Conservation (phyloP, 768 basidiomycete species). For the Mycena alexandri region DNA sequence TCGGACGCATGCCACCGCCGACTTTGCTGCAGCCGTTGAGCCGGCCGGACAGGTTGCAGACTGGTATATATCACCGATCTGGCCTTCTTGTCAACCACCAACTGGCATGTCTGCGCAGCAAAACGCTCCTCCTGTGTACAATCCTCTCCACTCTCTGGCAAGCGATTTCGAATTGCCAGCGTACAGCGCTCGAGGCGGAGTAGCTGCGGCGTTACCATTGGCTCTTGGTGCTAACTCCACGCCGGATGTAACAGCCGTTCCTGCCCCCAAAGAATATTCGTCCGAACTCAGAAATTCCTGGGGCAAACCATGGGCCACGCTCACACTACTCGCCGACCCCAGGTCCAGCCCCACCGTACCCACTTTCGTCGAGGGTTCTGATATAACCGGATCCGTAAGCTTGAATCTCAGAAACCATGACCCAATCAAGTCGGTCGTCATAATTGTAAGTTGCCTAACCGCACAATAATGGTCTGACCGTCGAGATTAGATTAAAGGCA, state of each 20-base stretch:
- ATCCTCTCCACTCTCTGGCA: not conserved
- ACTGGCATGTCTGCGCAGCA: not conserved
- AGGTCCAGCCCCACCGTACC: constrained; percentile 19
- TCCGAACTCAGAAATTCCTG: constrained; percentile 23
- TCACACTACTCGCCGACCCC: constrained; percentile 22
- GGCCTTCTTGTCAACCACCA: too few relatives aligned
- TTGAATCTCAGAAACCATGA: constrained; percentile 19
- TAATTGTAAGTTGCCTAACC: constrained; percentile 19
- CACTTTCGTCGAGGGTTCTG: constrained; percentile 24
- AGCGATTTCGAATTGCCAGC: constrained; percentile 9
- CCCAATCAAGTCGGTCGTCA: constrained; percentile 14
- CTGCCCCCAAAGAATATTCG: constrained; percentile 21
- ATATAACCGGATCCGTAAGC: constrained; percentile 24
- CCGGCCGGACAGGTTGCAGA: not conserved
- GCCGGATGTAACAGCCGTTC: not conserved
- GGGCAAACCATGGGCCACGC: constrained; percentile 23
- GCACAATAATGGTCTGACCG: not conserved
- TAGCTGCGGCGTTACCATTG: too few relatives aligned
- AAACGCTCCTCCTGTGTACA: constrained; percentile 8
- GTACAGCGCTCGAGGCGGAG: not conserved
- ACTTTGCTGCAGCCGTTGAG: not conserved
- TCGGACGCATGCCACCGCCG: not conserved
- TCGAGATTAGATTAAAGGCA: constrained; percentile 17
- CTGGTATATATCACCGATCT: not conserved
- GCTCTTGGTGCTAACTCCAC: not conserved